A percentile compares a stretch with the other conserved stretches of the same genome.
These are phyloP conservation scores for Cutaneotrichosporon sp. DNA, from an alignment of 1,284 basidiomycete species.

Conservation along the genomic window DNA sequence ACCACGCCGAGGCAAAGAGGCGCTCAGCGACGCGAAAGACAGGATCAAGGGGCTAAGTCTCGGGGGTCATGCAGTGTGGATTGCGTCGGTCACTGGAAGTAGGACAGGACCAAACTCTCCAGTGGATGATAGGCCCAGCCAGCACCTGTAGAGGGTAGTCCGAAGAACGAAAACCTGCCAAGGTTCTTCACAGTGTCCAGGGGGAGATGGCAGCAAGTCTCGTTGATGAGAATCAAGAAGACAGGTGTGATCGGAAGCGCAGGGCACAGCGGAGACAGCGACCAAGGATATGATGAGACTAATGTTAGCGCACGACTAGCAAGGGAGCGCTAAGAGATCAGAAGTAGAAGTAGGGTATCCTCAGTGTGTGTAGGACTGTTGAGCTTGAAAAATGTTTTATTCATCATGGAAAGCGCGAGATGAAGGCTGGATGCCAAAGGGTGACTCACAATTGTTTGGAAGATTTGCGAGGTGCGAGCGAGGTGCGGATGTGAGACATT, in stretches of 20 bases:
- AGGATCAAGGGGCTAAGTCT: too few species aligned
- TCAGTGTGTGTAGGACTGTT: slow-evolving; percentile 9
- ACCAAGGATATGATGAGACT: not conserved
- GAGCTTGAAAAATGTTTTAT: slow-evolving; percentile 6
- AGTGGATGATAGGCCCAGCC: too few species aligned
- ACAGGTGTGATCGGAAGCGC: too few species aligned
- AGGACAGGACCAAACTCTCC: too few species aligned
- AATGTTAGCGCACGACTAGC: not conserved
- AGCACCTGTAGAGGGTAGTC: too few species aligned
- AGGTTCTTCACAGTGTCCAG: too few species aligned
- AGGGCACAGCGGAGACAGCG: too few species aligned
- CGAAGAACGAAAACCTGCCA: too few species aligned
- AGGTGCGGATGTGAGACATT: not conserved
- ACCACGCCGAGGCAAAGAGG: not conserved
- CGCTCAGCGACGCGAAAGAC: not conserved
- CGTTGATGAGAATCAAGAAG: too few species aligned
- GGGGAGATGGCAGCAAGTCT: too few species aligned
- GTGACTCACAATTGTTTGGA: not conserved
- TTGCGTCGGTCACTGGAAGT: too few species aligned
- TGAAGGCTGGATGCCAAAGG: not conserved
- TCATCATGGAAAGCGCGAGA: slow-evolving; percentile 1
- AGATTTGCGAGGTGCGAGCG: not conserved
- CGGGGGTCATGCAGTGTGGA: too few species aligned
- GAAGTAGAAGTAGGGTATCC: slow-evolving; percentile 10
- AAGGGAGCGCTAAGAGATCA: slow-evolving; percentile 4